Evolutionary conservation across 768 basidiomycete genomes (phyloP).

Genomic region (Rhizopogon vulgaris): DNA sequence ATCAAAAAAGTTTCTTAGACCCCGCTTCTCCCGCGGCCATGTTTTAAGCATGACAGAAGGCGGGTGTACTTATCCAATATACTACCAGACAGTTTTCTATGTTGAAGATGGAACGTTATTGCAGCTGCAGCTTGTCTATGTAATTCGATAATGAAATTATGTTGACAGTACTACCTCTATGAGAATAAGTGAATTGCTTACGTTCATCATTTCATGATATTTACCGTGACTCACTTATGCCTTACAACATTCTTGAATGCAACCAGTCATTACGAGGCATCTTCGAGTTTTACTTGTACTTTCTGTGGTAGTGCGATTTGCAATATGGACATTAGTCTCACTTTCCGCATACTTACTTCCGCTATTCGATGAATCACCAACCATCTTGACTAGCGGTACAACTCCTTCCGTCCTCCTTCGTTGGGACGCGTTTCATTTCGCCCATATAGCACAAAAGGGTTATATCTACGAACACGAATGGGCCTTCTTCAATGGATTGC

Average conservation of each 20-base stretch:
- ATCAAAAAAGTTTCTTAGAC: no score
- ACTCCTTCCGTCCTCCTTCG: slow-evolving; percentile 40
- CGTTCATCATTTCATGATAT: no score
- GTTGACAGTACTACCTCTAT: no score
- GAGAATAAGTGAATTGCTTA: no score
- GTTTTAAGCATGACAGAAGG: no score
- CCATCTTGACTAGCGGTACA: slow-evolving; percentile 11
- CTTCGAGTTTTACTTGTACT: slow-evolving; percentile 16
- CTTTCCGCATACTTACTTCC: slow-evolving; percentile 15
- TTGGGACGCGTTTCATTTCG: slow-evolving; percentile 89
- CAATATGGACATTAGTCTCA: slow-evolving; percentile 13
- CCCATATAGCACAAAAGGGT: slow-evolving; percentile 53
- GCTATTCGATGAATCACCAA: slow-evolving; percentile 23
- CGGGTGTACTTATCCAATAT: no score
- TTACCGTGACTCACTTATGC: no score
- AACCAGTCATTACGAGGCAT: slow-evolving; percentile 4
- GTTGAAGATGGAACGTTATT: no score
- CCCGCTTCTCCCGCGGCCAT: no score
- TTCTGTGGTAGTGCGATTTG: slow-evolving; percentile 17
- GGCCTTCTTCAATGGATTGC: slow-evolving; percentile 79
- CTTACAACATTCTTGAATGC: neutral
- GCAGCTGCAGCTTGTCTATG: no score
- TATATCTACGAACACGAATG: slow-evolving; percentile 73
- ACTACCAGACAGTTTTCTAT: no score
- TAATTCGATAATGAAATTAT: no score